Base-by-base conservation (phyloP, 257 asterid genomes). In the Perilla frutescens region DNA sequence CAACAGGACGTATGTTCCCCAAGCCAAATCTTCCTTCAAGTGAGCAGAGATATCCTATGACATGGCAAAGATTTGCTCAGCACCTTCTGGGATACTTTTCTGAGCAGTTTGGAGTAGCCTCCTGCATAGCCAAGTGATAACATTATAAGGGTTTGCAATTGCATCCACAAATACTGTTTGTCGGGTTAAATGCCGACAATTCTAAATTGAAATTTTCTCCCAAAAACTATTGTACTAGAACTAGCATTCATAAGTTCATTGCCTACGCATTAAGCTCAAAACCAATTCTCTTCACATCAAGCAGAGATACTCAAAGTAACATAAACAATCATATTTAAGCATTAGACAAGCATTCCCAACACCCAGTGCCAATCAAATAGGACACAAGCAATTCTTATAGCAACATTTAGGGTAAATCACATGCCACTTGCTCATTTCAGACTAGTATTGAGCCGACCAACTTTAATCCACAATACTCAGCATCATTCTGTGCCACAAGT, bases 11-110 rank as follows among this genome's bases (percentile, higher is more conserved):
- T 89, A 95, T 12, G 99, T 82, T 76, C 90, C 98, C 99, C 99
- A 95, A 73, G 99, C 99, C 88, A 95, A 77, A 79, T 95, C 92
- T 76, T 92, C 99, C 79, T 82, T 95, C 66, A 85, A 53, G 51
- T 79, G 73, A 62, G 86, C 86, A 3, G 87, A 79, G 59, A 86
- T 84, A 48, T 81, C 69, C 47, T 65, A 77, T 5, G 98, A 82
- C 87, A 95, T 85, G 60, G 81, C 73, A 77, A 95, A 95, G 62
- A 88, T 81, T 80, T 92, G 99, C 69, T 86, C 91, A 26, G 86
- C 87, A 14, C 75, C 88, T 76, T 87, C 92, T 37, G 96, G 96
- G 61, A 87, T 80, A 74, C 67, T 79, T 80, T 87, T 91, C 66
- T 82, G 84, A 62, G 70, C 86, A 57, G 77, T n/a, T 77, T 6